A percentile compares a stretch with the other conserved stretches of the same genome.
phyloP scores from a whole-genome alignment of 352 stramenopile species.

The Blastocystis sp. region DNA sequence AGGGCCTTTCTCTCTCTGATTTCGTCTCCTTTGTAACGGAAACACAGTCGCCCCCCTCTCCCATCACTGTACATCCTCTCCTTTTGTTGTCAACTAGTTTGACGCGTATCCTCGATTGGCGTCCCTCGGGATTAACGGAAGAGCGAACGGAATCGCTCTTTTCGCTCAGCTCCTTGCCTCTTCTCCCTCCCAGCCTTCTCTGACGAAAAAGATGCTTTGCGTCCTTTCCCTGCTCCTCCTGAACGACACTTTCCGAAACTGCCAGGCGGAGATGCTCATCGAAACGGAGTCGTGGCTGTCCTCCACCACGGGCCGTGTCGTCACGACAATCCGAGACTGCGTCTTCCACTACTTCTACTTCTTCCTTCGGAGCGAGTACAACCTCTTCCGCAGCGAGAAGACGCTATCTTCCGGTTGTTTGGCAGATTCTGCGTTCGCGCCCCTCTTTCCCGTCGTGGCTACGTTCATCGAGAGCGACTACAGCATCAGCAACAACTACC shows the following conservation, averaged over 20 bases:
- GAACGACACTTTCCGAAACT: neutral
- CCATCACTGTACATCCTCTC: neutral
- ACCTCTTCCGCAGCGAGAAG: neutral
- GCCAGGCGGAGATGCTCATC: neutral
- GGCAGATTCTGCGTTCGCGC: neutral
- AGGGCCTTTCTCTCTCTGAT: neutral
- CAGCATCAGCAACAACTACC: neutral
- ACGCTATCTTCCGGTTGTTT: conserved; percentile 14
- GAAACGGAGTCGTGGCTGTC: neutral
- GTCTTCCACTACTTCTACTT: conserved; percentile 14
- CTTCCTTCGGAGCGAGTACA: neutral
- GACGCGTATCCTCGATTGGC: neutral
- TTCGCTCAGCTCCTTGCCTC: neutral
- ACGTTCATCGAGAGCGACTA: neutral
- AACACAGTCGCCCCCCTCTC: neutral
- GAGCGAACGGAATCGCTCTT: neutral
- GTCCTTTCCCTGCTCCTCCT: neutral
- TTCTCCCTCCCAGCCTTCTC: neutral
- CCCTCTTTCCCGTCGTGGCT: neutral
- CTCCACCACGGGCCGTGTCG: neutral
- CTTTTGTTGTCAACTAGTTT: neutral
- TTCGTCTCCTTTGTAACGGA: neutral
- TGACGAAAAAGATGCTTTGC: neutral
- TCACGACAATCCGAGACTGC: neutral
- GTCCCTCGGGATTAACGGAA: neutral